phyloP scores from a whole-genome alignment of 2,329 filamentous ascomycete genomes.

The Hypoxylon sp. region DNA sequence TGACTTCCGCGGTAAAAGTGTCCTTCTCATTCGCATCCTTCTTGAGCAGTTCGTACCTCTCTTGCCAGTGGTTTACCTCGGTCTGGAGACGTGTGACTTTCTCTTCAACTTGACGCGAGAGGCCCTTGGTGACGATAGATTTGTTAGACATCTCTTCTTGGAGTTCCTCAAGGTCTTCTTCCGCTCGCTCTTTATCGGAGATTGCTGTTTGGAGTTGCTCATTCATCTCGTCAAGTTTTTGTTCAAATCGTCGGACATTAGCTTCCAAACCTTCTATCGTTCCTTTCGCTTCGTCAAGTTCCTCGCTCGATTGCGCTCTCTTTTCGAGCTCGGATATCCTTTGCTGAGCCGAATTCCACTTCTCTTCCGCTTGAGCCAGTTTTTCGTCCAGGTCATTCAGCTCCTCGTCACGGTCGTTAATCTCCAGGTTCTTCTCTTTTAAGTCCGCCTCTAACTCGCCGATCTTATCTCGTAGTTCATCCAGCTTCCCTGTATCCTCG shows the following conservation, averaged over 20 bases:
- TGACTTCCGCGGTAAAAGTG: conserved; percentile 60
- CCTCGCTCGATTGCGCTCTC: conserved; percentile 63
- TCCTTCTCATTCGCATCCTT: conserved; percentile 62
- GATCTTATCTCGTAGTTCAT: conserved; percentile 59
- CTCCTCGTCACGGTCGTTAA: conserved; percentile 65
- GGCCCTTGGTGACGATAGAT: conserved; percentile 78
- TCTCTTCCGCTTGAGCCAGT: conserved; percentile 64
- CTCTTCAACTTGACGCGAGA: conserved; percentile 80
- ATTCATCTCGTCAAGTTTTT: conserved; percentile 66
- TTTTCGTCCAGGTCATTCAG: conserved; percentile 64
- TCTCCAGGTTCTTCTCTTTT: conserved; percentile 67
- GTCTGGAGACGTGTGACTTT: conserved; percentile 74
- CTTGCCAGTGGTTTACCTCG: conserved; percentile 68
- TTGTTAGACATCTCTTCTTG: conserved; percentile 85
- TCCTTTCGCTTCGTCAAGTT: conserved; percentile 67
- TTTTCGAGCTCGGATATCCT: conserved; percentile 67
- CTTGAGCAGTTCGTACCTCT: conserved; percentile 64
- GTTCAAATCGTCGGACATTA: conserved; percentile 64
- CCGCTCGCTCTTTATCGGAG: conserved; percentile 67
- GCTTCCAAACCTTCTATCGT: conserved; percentile 70
- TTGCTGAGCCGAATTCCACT: conserved; percentile 66
- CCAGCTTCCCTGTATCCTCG: conserved; percentile 55
- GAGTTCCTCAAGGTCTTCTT: conserved; percentile 71
- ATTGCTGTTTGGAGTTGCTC: conserved; percentile 66
- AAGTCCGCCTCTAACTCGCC: conserved; percentile 68